These are phyloP conservation scores for Musa troglodytarum DNA, from an alignment of 176 grass and related monocot genomes.

Conservation along the genomic window DNA sequence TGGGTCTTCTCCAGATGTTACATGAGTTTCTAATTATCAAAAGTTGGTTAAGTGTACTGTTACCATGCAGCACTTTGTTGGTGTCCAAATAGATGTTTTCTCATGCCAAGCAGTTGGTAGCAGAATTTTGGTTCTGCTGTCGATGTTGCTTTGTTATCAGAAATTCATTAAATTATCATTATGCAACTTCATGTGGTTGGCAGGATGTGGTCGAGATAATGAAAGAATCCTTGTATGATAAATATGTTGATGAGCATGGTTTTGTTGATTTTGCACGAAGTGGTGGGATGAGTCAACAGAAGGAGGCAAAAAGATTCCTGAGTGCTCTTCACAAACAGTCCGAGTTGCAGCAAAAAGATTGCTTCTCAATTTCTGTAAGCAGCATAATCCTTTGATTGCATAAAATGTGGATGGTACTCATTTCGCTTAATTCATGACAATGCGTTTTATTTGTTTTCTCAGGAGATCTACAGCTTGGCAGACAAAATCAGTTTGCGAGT, in stretches of 20 bases:
- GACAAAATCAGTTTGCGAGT: slow-evolving; percentile 58
- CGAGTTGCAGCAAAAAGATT: slow-evolving; percentile 54
- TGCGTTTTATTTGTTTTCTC: slow-evolving; percentile 12
- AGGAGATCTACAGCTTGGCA: slow-evolving; percentile 64
- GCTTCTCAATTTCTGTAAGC: slow-evolving; percentile 65
- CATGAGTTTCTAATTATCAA: not conserved
- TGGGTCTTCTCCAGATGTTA: too few species aligned
- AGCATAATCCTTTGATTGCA: not conserved
- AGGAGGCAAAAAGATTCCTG: slow-evolving; percentile 59
- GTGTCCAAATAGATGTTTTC: not conserved
- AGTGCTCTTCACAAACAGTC: slow-evolving; percentile 54
- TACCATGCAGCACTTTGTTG: not conserved
- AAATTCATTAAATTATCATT: not conserved
- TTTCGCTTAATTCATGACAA: not conserved
- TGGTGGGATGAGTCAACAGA: slow-evolving; percentile 69
- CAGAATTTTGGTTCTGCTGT: not conserved
- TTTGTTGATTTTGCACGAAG: slow-evolving; percentile 75
- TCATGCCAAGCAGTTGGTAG: not conserved
- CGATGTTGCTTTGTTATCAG: not conserved
- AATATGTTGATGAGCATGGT: slow-evolving; percentile 74
- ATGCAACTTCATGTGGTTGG: not conserved
- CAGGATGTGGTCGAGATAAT: slow-evolving; percentile 57
- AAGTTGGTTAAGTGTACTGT: not conserved
- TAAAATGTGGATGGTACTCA: not conserved
- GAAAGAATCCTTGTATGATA: slow-evolving; percentile 39